Percentiles rank a stretch among this genome's conserved stretches.
These are phyloP conservation scores for Fusarium sp. DNA, from an alignment of 2,329 filamentous ascomycete genomes.

Conservation along the genomic window DNA sequence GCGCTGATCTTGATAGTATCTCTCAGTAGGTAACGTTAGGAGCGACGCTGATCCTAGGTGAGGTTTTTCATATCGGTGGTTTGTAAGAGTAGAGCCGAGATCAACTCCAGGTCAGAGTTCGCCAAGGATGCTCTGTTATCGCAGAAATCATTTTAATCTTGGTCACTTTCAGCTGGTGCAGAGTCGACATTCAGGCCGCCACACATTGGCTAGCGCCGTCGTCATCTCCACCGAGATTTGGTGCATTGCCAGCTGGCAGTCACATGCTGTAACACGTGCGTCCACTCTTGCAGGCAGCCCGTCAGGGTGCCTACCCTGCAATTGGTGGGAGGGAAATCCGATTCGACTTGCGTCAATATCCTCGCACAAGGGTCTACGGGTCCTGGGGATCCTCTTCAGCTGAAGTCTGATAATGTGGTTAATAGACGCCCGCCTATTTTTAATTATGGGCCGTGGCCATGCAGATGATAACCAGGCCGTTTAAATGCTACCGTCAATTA, in stretches of 20 bases:
- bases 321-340: neutral
- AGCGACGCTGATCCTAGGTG: neutral
- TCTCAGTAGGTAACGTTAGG: neutral
- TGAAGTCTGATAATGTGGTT: neutral
- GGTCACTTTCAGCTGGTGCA: conserved; percentile 7
- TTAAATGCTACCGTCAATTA: neutral
- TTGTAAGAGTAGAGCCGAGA: conserved; percentile 21
- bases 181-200: conserved; percentile 40
- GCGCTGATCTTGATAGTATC: neutral
- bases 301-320: conserved; percentile 29
- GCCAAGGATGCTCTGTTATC: conserved; percentile 19
- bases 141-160: conserved; percentile 26
- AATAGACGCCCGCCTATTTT: neutral
- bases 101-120: conserved; percentile 19
- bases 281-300: neutral
- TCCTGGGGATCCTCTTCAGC: neutral
- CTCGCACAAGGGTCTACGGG: neutral
- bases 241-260: conserved; percentile 44
- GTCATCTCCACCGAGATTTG: conserved; percentile 34
- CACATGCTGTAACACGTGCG: conserved; percentile 42
- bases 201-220: conserved; percentile 40
- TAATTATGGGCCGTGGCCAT: neutral
- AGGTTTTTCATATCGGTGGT: conserved; percentile 3
- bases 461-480: neutral
- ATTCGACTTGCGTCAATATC: neutral